Percentiles rank a stretch among this genome's conserved stretches.
These are phyloP conservation scores for Arachnopeziza araneosa DNA, from an alignment of 2,329 filamentous ascomycete genomes.

Conservation along the genomic window DNA sequence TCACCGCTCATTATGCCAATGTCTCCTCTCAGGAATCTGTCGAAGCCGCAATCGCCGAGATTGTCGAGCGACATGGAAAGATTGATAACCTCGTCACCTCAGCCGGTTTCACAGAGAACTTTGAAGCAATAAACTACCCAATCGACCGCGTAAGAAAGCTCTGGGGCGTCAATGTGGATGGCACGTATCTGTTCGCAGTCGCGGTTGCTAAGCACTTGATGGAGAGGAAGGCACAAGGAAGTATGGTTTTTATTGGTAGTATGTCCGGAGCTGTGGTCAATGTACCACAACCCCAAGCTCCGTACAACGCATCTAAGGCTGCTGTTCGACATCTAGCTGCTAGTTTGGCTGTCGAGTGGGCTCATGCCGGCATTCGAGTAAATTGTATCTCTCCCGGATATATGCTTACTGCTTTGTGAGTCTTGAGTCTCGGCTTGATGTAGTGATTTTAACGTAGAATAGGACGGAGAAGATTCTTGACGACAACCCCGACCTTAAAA, in stretches of 20 bases:
- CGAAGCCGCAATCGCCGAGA: conserved; percentile 62
- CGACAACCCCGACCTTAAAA: conserved; percentile 83
- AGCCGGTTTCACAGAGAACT: conserved; percentile 96
- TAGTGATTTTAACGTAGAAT: not conserved
- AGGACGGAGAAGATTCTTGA: conserved; percentile 91
- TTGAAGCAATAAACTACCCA: conserved; percentile 83
- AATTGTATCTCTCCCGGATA: conserved; percentile 96
- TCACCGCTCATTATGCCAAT: conserved; percentile 87
- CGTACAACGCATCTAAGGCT: conserved; percentile 91
- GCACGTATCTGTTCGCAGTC: conserved; percentile 83
- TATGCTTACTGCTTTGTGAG: conserved; percentile 89
- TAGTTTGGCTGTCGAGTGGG: conserved; percentile 91
- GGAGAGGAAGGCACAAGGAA: conserved; percentile 70
- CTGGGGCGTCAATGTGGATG: conserved; percentile 89
- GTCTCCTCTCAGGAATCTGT: conserved; percentile 78
- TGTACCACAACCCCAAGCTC: conserved; percentile 86
- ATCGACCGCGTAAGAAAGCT: conserved; percentile 88
- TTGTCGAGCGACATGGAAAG: conserved; percentile 66
- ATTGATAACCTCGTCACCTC: conserved; percentile 91
- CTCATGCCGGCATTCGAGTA: conserved; percentile 77
- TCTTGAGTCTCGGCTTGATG: conserved; percentile 10
- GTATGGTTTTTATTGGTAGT: conserved; percentile 90
- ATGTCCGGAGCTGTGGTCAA: conserved; percentile 95
- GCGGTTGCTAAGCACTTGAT: conserved; percentile 84
- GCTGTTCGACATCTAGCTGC: conserved; percentile 83